Evolutionary conservation across 2,329 filamentous ascomycete species (phyloP), one percentile per base, ranked within the genome.

Genomic region (Aureobasidium namibiae): DNA sequence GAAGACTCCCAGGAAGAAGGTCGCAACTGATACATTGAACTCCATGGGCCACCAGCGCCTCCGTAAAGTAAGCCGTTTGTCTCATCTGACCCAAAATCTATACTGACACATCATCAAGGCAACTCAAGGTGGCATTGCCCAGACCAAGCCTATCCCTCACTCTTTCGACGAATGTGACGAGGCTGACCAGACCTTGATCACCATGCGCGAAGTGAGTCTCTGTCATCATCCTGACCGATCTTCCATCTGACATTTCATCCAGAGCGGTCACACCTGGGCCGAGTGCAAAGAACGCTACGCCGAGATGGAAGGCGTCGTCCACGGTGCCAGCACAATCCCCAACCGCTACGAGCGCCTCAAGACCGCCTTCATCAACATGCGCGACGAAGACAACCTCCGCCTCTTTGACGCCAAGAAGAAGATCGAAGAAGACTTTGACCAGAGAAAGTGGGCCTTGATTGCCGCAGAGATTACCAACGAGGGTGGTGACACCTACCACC

Each of bases 291-390:
- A 48, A 5, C 54, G 56, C 38, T 71, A 67, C 63, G 62, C 63
- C 24, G 63, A 66, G 29, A 29, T 69, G 36, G 74, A 72, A 1
- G 72, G 72, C 0, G 66, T 70, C 54, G 62, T 63, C 7, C 67
- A 72, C 14, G 73, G 68, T 1, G 60, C 59, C 3, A 70, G 68
- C 16, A 75, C 74, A 1, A 62, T 76, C 16, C 68, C 70, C 6
- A 72, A 72, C 56, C 68, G 75, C 10, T 76, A 76, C 59, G 63
- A 62, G 10, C 65, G 69, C 16, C 68, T 75, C 56, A 75, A 73
- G 61, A 69, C 67, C 14, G 75, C 75, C 56, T 74, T 76, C 61
- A 67, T 66, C 11, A 63, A 67, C 16, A 67, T 76, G 59, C 65
- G 63, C 21, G 64, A 66, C 18, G 72, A 72, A 36, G 71, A 76